These are phyloP conservation scores for Capsicum pubescens DNA, from an alignment of 257 asterid species.

Conservation along the genomic window DNA sequence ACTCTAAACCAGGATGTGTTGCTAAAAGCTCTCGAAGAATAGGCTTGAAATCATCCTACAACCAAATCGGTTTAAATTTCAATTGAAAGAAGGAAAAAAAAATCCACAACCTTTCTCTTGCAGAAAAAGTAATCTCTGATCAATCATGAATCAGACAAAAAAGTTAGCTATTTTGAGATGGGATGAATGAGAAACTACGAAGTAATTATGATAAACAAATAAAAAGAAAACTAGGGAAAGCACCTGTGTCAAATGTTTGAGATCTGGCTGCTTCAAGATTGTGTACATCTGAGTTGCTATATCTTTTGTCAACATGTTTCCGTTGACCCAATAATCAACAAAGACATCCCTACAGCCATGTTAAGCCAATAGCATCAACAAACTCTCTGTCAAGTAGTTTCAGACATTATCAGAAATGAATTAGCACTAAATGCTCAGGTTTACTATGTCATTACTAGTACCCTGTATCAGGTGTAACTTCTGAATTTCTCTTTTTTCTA, in stretches of 20 bases:
- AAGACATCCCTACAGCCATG: slow-evolving; percentile 79
- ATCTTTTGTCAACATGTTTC: slow-evolving; percentile 89
- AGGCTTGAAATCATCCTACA: slow-evolving; percentile 90
- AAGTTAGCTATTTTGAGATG: background rate
- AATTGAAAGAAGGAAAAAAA: background rate
- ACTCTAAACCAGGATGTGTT: slow-evolving; percentile 97
- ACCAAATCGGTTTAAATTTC: slow-evolving; percentile 20
- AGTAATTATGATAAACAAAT: background rate
- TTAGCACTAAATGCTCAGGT: slow-evolving; percentile 7
- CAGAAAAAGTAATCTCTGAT: background rate
- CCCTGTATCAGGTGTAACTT: slow-evolving; percentile 17
- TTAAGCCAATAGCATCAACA: slow-evolving; percentile 20
- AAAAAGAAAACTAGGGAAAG: slow-evolving; percentile 21
- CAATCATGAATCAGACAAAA: slow-evolving; percentile 14
- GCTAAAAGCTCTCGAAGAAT: slow-evolving; percentile 93
- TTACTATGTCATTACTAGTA: background rate
- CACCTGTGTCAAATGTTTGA: slow-evolving; percentile 79
- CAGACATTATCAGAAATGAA: background rate
- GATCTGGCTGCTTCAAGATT: slow-evolving; percentile 89
- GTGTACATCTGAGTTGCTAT: slow-evolving; percentile 74
- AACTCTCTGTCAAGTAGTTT: background rate
- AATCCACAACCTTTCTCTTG: slow-evolving; percentile 9
- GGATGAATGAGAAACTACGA: background rate
- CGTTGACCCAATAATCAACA: slow-evolving; percentile 88
- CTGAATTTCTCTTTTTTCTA: slow-evolving; percentile 7